These are phyloP conservation scores for Acanthamoeba culbertsoni DNA, from an alignment of 208 protist species.

Conservation along the genomic window DNA sequence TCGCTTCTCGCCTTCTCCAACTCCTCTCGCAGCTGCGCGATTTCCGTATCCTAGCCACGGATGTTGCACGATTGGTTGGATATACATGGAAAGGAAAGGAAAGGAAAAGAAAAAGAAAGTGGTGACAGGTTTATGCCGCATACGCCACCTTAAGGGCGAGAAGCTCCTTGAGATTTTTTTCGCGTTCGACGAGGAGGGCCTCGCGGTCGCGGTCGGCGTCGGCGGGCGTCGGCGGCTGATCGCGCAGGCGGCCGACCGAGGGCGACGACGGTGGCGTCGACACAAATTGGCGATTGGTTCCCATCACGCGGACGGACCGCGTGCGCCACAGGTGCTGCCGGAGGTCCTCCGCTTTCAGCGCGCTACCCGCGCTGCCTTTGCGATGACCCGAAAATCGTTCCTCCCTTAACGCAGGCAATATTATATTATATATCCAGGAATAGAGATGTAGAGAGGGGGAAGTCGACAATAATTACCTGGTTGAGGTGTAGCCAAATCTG, in stretches of 20 bases:
- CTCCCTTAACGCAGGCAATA: not conserved
- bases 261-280: not conserved
- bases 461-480: not conserved
- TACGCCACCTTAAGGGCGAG: constrained; percentile 8
- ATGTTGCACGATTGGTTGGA: not conserved
- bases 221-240: not conserved
- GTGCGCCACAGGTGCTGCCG: not conserved
- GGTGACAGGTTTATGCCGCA: not conserved
- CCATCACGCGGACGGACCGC: not conserved
- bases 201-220: not conserved
- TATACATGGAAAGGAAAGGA: not conserved
- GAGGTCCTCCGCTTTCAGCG: not conserved
- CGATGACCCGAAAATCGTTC: not conserved
- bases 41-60: not conserved
- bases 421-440: not conserved
- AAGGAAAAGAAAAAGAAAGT: not conserved
- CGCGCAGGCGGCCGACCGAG: not conserved
- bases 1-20: not conserved
- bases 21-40: not conserved
- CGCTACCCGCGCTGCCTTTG: not conserved
- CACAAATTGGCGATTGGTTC: not conserved
- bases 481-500: not conserved
- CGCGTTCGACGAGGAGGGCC: not conserved
- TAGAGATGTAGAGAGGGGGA: not conserved
- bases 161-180: not conserved